Evolutionary conservation across 768 basidiomycete species (phyloP).

Genomic region (Mycena pura): DNA sequence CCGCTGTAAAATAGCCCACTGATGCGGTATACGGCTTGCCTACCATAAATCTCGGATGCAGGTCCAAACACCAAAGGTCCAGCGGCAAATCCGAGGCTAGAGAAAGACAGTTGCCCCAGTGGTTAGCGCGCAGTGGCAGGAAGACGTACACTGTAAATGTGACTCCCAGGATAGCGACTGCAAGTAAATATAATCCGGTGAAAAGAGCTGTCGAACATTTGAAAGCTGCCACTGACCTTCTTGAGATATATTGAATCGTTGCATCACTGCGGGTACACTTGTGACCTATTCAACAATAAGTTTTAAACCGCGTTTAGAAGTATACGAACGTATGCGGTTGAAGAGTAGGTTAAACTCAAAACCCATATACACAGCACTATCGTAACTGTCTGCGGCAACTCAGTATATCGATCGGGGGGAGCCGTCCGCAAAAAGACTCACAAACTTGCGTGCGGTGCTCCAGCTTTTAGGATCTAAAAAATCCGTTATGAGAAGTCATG

Average conservation of each 20-base stretch:
- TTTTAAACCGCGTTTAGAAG: not conserved
- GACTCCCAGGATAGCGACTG: constrained; percentile 17
- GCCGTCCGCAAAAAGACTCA: not conserved
- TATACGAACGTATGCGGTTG: constrained; percentile 20
- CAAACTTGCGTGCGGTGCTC: not conserved
- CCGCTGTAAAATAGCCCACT: constrained; percentile 16
- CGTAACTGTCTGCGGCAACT: constrained; percentile 10
- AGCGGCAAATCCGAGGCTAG: constrained; percentile 23
- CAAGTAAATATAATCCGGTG: not conserved
- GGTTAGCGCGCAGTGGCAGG: not conserved
- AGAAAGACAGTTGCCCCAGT: not conserved
- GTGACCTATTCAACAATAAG: constrained; percentile 10
- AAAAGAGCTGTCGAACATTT: not conserved
- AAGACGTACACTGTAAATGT: not conserved
- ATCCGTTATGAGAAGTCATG: not conserved
- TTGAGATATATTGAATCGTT: constrained; percentile 10
- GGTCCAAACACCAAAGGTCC: constrained; percentile 30
- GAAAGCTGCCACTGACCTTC: not conserved
- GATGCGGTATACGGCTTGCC: constrained; percentile 13
- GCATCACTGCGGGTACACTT: constrained; percentile 11
- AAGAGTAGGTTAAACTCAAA: constrained; percentile 20
- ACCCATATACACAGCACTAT: constrained; percentile 21
- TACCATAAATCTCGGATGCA: constrained; percentile 32
- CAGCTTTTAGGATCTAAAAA: constrained; percentile 15
- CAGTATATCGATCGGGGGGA: not conserved